Conservation (phyloP, 495 filamentous ascomycete genomes). For the Jackrogersella multiformis region DNA sequence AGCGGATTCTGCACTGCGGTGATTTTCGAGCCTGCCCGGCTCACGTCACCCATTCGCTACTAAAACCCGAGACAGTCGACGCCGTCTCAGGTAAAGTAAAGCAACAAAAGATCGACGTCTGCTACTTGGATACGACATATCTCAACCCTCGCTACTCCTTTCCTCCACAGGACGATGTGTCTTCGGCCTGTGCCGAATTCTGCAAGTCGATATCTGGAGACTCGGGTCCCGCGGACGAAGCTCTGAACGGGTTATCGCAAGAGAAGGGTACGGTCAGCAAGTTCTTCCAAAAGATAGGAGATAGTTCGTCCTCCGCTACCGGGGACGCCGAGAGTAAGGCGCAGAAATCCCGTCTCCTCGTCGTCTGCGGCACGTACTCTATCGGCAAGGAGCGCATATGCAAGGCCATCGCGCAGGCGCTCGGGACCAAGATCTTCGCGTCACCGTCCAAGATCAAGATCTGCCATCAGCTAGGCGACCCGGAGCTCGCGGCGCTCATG, state of each 20-base stretch:
- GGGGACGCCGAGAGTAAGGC: conserved; percentile 18
- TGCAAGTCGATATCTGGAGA: conserved; percentile 68
- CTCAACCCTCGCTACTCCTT: conserved; percentile 96
- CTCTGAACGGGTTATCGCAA: conserved; percentile 27
- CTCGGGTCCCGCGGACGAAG: conserved; percentile 44
- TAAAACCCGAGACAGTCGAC: conserved; percentile 78
- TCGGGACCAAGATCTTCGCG: conserved; percentile 91
- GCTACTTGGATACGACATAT: conserved; percentile 98
- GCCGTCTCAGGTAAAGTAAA: conserved; percentile 70
- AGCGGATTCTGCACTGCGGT: conserved; percentile 91
- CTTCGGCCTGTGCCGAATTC: conserved; percentile 87
- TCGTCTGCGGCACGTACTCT: conserved; percentile 95
- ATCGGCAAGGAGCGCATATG: conserved; percentile 99
- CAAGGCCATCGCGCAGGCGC: conserved; percentile 85
- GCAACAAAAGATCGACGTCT: conserved; percentile 89
- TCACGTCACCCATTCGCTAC: conserved; percentile 84
- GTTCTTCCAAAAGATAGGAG: conserved; percentile 51
- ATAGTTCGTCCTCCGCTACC: conserved; percentile 11
- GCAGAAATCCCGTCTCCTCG: conserved; percentile 70
- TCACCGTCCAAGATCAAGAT: conserved; percentile 81
- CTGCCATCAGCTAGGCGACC: conserved; percentile 85
- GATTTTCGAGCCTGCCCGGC: conserved; percentile 91
- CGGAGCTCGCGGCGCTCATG: conserved; percentile 77
- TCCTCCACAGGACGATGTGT: conserved; percentile 85
- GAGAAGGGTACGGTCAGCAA: conserved; percentile 52